Evolutionary conservation across 768 basidiomycete genomes (phyloP).

Genomic region (Clitopilus hobsonii): DNA sequence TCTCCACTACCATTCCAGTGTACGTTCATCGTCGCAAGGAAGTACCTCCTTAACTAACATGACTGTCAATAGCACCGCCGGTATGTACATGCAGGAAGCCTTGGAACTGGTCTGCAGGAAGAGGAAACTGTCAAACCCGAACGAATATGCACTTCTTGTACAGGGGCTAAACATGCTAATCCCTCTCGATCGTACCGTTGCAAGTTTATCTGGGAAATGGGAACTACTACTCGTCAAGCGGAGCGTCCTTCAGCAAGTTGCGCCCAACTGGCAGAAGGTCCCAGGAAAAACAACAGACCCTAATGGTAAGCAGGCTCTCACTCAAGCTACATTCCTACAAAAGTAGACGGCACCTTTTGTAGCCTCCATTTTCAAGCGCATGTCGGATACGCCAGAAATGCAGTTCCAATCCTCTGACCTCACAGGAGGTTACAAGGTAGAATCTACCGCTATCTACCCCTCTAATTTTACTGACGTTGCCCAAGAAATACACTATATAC

Average conservation of each 20-base stretch:
- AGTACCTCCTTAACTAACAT: neutral
- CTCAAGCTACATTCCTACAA: neutral
- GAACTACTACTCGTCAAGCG: constrained; percentile 80
- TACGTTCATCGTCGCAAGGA: constrained; percentile 34
- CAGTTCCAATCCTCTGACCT: constrained; percentile 64
- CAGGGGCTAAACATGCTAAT: constrained; percentile 69
- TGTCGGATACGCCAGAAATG: constrained; percentile 67
- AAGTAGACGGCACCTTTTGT: neutral
- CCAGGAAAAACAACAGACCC: constrained; percentile 81
- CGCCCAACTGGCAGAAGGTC: constrained; percentile 62
- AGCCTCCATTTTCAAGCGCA: constrained; percentile 93
- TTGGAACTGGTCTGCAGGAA: constrained; percentile 78
- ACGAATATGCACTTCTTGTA: constrained; percentile 80
- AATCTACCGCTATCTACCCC: constrained; percentile 3
- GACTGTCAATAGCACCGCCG: constrained; percentile 63
- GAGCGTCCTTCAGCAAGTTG: constrained; percentile 69
- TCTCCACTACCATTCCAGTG: constrained; percentile 90
- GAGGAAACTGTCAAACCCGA: constrained; percentile 60
- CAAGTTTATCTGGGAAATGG: constrained; percentile 83
- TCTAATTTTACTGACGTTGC: neutral
- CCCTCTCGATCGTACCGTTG: constrained; percentile 94
- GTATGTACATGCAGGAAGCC: constrained; percentile 97
- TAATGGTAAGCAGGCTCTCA: constrained; percentile 64
- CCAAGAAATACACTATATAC: constrained; percentile 85
- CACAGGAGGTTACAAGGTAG: constrained; percentile 81